Conservation (phyloP, 345 rosid species). For the Citrus maxima region DNA sequence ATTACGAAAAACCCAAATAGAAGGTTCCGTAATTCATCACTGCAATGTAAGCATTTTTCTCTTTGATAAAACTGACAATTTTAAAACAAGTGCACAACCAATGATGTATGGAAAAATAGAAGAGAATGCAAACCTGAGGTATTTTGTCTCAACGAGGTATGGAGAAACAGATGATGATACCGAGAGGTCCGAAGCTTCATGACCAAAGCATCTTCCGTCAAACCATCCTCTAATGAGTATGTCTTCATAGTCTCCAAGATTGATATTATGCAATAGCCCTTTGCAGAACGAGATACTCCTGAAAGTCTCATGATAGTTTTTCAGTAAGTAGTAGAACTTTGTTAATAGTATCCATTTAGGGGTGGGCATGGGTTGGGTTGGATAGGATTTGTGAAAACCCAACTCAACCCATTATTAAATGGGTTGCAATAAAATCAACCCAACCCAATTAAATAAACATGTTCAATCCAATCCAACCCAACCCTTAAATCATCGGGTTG, state of each 20-base stretch:
- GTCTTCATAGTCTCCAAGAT: slow-evolving; percentile 94
- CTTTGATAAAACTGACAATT: neutral
- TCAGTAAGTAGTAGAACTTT: slow-evolving; percentile 2
- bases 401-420: too few species aligned
- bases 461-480: too few species aligned
- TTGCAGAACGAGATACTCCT: slow-evolving; percentile 92
- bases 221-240: slow-evolving; percentile 80
- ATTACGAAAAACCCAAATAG: neutral
- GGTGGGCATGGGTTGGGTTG: too few species aligned
- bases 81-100: too few species aligned
- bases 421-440: too few species aligned
- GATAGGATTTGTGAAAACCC: too few species aligned
- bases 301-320: slow-evolving; percentile 14
- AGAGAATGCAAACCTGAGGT: slow-evolving; percentile 62
- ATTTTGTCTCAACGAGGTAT: slow-evolving; percentile 64
- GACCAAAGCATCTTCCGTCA: slow-evolving; percentile 94
- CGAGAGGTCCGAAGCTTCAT: slow-evolving; percentile 82
- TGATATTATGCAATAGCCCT: slow-evolving; percentile 76
- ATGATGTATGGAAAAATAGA: neutral
- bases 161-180: slow-evolving; percentile 89
- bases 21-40: neutral
- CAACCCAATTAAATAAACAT: too few species aligned
- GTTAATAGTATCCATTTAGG: neutral
- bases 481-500: too few species aligned
- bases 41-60: neutral